Evolutionary conservation across 768 basidiomycete species (phyloP).

Genomic region (Lentinula edodes): DNA sequence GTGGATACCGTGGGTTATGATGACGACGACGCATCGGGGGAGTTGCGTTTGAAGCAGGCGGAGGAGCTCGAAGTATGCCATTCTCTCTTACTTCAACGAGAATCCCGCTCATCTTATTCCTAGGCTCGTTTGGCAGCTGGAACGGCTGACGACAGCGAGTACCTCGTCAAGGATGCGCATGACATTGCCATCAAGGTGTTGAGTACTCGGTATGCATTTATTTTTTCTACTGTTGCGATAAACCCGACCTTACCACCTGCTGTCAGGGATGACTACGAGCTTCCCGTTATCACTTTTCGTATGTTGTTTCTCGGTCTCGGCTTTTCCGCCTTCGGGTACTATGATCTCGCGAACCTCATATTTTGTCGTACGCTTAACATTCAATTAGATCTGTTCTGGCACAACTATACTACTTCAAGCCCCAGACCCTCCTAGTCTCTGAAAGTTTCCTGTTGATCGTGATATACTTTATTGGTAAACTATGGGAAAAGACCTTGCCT

Average conservation of each 20-base stretch:
- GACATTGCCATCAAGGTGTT: constrained; percentile 35
- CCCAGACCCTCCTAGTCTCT: constrained; percentile 28
- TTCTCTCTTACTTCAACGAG: neutral
- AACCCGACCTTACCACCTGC: neutral
- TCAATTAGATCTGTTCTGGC: constrained; percentile 19
- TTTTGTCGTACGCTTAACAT: neutral
- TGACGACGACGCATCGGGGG: neutral
- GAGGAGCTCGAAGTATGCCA: neutral
- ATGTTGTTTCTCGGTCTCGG: constrained; percentile 34
- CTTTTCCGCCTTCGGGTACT: constrained; percentile 34
- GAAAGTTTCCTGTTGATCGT: constrained; percentile 20
- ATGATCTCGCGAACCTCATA: neutral
- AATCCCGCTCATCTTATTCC: neutral
- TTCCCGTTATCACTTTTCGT: constrained; percentile 32
- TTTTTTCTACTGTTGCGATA: neutral
- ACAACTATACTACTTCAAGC: constrained; percentile 33
- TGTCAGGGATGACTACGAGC: constrained; percentile 29
- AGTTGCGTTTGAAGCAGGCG: constrained; percentile 1
- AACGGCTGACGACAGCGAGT: constrained; percentile 27
- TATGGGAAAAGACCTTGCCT: constrained; percentile 5
- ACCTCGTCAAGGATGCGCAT: constrained; percentile 27
- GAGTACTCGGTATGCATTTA: constrained; percentile 11
- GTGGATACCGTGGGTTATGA: neutral
- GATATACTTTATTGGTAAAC: constrained; percentile 17
- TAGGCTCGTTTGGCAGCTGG: constrained; percentile 23